Percentiles rank a stretch among this genome's conserved stretches.
Evolutionary conservation across 371 early-diverging fungal genomes (phyloP).

Genomic region (Mortierella sp.): DNA sequence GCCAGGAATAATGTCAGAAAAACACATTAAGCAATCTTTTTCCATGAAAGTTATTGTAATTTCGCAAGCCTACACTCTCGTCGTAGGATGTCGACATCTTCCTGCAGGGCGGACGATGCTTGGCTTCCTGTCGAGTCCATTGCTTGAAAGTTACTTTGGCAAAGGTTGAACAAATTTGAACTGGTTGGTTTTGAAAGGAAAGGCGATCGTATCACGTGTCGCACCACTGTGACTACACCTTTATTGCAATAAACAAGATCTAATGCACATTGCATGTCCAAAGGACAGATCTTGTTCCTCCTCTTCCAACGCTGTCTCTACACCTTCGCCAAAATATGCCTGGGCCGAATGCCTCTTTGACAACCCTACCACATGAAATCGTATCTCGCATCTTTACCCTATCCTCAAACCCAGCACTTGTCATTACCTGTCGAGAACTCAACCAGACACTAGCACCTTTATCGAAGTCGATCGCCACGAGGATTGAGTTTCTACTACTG

Average conservation of each 20-base stretch:
- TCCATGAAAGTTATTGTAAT: background rate
- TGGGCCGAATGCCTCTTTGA: conserved; percentile 6
- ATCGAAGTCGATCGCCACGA: conserved; percentile 29
- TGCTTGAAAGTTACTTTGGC: background rate
- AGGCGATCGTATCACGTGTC: background rate
- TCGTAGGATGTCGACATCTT: conserved; percentile 42
- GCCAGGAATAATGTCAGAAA: background rate
- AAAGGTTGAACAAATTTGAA: background rate
- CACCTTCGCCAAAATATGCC: conserved; percentile 2
- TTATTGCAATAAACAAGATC: background rate
- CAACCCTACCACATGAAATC: conserved; percentile 36
- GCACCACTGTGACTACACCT: background rate
- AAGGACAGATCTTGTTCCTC: background rate
- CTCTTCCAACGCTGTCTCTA: background rate
- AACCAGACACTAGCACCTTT: conserved; percentile 30
- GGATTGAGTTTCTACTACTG: conserved; percentile 33
- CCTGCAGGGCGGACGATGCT: conserved; percentile 25
- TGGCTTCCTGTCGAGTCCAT: conserved; percentile 23
- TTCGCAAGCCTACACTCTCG: conserved; percentile 29
- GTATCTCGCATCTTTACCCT: conserved; percentile 32
- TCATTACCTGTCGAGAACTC: conserved; percentile 27
- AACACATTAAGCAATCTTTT: background rate
- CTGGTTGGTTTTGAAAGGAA: too few relatives aligned
- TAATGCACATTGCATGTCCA: background rate
- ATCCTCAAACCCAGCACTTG: conserved; percentile 47